Conservation (phyloP, 2,329 filamentous ascomycete genomes). For the Bipolaris gigantea region DNA sequence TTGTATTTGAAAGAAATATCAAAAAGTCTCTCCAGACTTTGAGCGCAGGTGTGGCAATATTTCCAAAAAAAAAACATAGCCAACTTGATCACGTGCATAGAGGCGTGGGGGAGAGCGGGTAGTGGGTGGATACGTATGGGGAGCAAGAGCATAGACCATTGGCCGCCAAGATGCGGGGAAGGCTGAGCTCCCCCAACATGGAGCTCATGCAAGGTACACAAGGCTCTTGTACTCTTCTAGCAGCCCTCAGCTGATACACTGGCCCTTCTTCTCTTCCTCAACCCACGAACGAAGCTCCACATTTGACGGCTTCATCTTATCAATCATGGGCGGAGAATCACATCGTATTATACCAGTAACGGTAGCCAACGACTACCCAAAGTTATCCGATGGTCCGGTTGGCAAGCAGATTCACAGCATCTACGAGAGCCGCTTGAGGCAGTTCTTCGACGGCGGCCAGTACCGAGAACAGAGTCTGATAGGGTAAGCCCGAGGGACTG, state of each 20-base stretch:
- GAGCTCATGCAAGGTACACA: slow-evolving; percentile 30
- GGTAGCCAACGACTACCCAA: slow-evolving; percentile 35
- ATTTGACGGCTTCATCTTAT: neutral
- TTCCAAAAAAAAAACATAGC: no score
- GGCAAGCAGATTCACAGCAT: slow-evolving; percentile 70
- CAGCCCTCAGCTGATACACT: slow-evolving; percentile 12
- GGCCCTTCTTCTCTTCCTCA: slow-evolving; percentile 1
- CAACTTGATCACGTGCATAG: no score
- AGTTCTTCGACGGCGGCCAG: slow-evolving; percentile 73
- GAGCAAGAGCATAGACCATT: slow-evolving; percentile 11
- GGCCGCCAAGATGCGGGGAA: slow-evolving; percentile 31
- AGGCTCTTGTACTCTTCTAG: slow-evolving; percentile 5
- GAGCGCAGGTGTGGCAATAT: no score
- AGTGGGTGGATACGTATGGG: slow-evolving; percentile 9
- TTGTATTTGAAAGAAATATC: no score
- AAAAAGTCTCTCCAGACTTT: no score
- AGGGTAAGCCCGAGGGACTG: slow-evolving; percentile 55
- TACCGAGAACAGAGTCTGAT: slow-evolving; percentile 75
- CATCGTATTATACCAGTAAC: slow-evolving; percentile 31
- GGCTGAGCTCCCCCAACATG: slow-evolving; percentile 18
- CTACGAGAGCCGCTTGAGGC: slow-evolving; percentile 79
- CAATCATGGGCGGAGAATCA: slow-evolving; percentile 43
- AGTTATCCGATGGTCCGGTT: slow-evolving; percentile 41
- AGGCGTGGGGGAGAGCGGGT: slow-evolving; percentile 3
- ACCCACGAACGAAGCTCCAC: neutral